A percentile compares a stretch with the other conserved stretches of the same genome.
Conservation (phyloP, 1,284 basidiomycete species). For the Marasmius tenuissimus region DNA sequence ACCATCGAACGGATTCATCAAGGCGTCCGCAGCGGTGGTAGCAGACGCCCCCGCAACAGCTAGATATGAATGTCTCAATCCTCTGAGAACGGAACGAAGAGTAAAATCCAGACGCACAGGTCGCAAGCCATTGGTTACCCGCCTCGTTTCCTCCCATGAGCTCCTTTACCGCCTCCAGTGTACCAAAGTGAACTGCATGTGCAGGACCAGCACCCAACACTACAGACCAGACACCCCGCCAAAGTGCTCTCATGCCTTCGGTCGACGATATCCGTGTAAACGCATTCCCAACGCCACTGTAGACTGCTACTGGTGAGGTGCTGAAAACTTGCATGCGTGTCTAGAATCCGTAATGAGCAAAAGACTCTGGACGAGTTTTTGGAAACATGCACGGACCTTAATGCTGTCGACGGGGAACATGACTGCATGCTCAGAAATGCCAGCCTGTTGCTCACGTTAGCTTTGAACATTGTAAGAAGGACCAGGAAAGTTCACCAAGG, state of each 20-base stretch:
- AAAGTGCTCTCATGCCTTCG: constrained; percentile 89
- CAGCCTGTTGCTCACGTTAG: constrained; percentile 63
- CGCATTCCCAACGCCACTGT: constrained; percentile 88
- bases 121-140: constrained; percentile 82
- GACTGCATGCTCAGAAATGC: constrained; percentile 98
- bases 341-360: constrained; percentile 39
- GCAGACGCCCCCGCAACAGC: constrained; percentile 94
- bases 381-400: constrained; percentile 63
- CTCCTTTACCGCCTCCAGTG: constrained; percentile 94
- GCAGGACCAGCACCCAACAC: constrained; percentile 97
- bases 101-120: constrained; percentile 52
- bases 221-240: constrained; percentile 97
- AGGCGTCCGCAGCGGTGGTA: constrained; percentile 92
- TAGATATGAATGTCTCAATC: constrained; percentile 25
- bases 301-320: constrained; percentile 79
- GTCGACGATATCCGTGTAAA: constrained; percentile 89
- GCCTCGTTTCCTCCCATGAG: constrained; percentile 83
- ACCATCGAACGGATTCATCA: constrained; percentile 99
- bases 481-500: constrained; percentile 65
- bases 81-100: background rate
- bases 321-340: constrained; percentile 99
- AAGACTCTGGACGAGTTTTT: constrained; percentile 10
- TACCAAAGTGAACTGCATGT: constrained; percentile 97
- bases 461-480: constrained; percentile 1
- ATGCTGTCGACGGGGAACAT: constrained; percentile 99